Conservation (phyloP, 805 yeast species). For the Schwanniomyces yamadae region DNA sequence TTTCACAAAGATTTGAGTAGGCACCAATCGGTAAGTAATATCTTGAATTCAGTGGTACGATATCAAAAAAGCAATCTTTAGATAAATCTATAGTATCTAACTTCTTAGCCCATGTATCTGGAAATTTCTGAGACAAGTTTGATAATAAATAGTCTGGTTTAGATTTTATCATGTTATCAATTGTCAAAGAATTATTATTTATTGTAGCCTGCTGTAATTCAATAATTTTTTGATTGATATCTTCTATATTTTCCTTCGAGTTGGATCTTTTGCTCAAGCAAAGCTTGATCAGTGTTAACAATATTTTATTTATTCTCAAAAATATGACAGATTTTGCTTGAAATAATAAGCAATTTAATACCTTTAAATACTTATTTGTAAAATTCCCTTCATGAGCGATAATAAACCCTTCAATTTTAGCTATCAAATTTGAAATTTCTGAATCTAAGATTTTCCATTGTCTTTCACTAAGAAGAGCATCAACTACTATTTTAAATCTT, state of each 20-base stretch:
- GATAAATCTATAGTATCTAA: conserved; percentile 11
- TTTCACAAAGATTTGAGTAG: conserved; percentile 34
- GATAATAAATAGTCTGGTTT: conserved; percentile 25
- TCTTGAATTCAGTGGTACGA: conserved; percentile 22
- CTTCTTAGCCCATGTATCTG: conserved; percentile 29
- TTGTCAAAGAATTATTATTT: conserved; percentile 20
- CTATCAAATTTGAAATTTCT: conserved; percentile 17
- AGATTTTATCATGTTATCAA: conserved; percentile 24
- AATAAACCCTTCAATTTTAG: conserved; percentile 1
- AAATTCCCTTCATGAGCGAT: conserved; percentile 4
- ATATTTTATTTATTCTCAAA: conserved; percentile 29
- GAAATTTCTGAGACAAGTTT: conserved; percentile 28
- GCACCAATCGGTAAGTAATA: conserved; percentile 39
- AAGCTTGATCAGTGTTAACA: conserved; percentile 22
- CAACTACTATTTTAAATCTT: conserved; percentile 23
- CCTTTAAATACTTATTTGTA: conserved; percentile 15
- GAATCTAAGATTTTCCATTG: conserved; percentile 27
- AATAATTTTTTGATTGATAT: conserved; percentile 20
- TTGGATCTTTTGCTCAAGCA: conserved; percentile 13
- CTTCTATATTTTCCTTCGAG: conserved; percentile 7
- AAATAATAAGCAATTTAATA: conserved; percentile 26
- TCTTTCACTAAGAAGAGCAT: conserved; percentile 28
- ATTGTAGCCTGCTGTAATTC: conserved; percentile 28
- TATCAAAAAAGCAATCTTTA: conserved; percentile 10
- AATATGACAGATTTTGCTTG: conserved; percentile 28